These are phyloP conservation scores for Rhododendron williamsianum DNA, from an alignment of 148 eudicot genomes.

Conservation along the genomic window DNA sequence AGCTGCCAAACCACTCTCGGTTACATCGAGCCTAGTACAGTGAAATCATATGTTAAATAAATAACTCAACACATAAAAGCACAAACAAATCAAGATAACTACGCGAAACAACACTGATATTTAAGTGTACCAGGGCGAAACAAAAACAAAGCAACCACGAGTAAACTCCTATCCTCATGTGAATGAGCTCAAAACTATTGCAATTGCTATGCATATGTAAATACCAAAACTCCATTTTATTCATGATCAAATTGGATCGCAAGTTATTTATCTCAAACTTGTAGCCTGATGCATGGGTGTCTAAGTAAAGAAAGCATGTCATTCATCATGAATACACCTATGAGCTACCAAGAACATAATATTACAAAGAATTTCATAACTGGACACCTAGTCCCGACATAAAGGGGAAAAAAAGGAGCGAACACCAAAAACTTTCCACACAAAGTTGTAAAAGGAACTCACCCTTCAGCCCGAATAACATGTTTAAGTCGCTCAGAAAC, in stretches of 20 bases:
- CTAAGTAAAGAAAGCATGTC: neutral
- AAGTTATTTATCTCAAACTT: neutral
- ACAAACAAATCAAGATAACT: neutral
- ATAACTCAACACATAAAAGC: neutral
- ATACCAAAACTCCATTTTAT: neutral
- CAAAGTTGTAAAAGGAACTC: slow-evolving; percentile 15
- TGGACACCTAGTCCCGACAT: neutral
- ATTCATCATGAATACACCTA: neutral
- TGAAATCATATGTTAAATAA: neutral
- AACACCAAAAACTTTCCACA: neutral
- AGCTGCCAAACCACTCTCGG: slow-evolving; percentile 74
- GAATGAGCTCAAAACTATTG: neutral
- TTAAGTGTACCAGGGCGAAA: neutral
- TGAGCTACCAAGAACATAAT: slow-evolving; percentile 4
- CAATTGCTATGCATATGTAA: neutral
- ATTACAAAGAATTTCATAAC: neutral
- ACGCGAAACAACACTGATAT: neutral
- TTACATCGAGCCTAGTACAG: slow-evolving; percentile 67
- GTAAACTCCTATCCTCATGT: neutral
- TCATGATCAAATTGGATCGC: neutral
- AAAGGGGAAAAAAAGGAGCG: neutral
- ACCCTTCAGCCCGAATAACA: slow-evolving; percentile 83
- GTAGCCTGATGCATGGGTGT: neutral
- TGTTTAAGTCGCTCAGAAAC: slow-evolving; percentile 80
- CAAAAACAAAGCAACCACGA: neutral